Base-by-base conservation (phyloP, 192 early-diverging fungal species). In the Rhizophlyctis rosea region DNA sequence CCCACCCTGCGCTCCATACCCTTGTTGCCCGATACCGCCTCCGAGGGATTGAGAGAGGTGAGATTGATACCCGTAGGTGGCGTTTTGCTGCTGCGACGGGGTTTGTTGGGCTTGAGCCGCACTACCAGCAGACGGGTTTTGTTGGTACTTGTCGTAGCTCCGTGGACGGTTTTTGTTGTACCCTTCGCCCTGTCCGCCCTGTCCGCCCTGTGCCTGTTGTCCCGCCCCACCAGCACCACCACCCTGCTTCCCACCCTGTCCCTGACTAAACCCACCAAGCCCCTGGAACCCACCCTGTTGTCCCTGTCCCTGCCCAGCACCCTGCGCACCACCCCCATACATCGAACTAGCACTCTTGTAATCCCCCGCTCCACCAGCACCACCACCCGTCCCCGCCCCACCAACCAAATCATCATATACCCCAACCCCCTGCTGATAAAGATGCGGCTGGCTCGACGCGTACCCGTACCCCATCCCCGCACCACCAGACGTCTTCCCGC, bases 71-170 rank as follows among this genome's bases (percentile, higher is more conserved):
- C n/a, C n/a, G n/a, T n/a, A n/a, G n/a, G n/a, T n/a, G n/a, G n/a
- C n/a, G n/a, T n/a, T n/a, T n/a, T n/a, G n/a, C n/a, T n/a, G n/a
- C n/a, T n/a, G n/a, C n/a, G n/a, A n/a, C n/a, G n/a, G n/a, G n/a
- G n/a, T n/a, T n/a, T n/a, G n/a, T n/a, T n/a, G n/a, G n/a, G n/a
- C n/a, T n/a, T n/a, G n/a, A n/a, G n/a, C n/a, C n/a, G n/a, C n/a
- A n/a, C n/a, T n/a, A n/a, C n/a, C n/a, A n/a, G n/a, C n/a, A 61
- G 39, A 16, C 68, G 59, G 49, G 68, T 57, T 30, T 67, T 63
- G 60, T 72, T 69, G 60, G 68, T 68, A 57, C 62, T 68, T 9
- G 69, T 68, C 4, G 53, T 24, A 28, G 50, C 57, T 21, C 39
- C 39, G 9, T 44, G 39, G 39, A 13, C 18, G 39, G 9, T 44